Conservation (phyloP, 2,329 filamentous ascomycete genomes). For the Colletotrichum musicola region DNA sequence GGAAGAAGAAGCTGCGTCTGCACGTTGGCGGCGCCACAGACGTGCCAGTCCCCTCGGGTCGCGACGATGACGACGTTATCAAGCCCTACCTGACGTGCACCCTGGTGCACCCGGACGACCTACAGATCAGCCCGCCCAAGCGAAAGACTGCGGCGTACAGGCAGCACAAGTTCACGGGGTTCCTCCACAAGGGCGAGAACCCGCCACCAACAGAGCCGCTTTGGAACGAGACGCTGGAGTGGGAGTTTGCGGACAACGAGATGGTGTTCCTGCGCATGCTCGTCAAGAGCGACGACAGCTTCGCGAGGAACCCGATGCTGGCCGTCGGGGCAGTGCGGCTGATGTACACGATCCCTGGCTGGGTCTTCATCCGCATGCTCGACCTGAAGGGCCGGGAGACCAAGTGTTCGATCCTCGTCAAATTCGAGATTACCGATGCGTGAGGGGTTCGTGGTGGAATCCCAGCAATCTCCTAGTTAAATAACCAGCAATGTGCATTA, state of each 20-base stretch:
- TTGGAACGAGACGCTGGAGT: conserved; percentile 75
- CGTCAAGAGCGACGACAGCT: conserved; percentile 76
- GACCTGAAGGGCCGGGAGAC: conserved; percentile 75
- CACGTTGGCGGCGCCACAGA: conserved; percentile 73
- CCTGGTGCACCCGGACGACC: conserved; percentile 68
- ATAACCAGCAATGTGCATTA: background rate
- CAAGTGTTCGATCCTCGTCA: conserved; percentile 70
- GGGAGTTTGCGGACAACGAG: conserved; percentile 77
- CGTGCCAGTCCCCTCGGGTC: conserved; percentile 65
- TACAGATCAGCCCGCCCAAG: conserved; percentile 65
- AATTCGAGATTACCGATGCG: conserved; percentile 66
- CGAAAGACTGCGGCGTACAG: conserved; percentile 72
- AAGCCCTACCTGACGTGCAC: conserved; percentile 76
- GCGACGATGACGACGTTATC: conserved; percentile 62
- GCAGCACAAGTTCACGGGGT: conserved; percentile 67
- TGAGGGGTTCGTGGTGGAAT: background rate
- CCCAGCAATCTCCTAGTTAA: no score
- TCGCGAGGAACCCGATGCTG: conserved; percentile 71
- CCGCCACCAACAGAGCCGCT: conserved; percentile 71
- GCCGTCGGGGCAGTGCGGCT: conserved; percentile 72
- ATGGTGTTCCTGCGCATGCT: conserved; percentile 73
- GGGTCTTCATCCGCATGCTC: conserved; percentile 74
- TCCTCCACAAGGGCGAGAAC: conserved; percentile 70
- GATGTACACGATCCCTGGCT: conserved; percentile 66
- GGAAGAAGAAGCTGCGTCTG: conserved; percentile 64